Evolutionary conservation across 179 eudicot species (phyloP).

Genomic region (Nepenthes alata): DNA sequence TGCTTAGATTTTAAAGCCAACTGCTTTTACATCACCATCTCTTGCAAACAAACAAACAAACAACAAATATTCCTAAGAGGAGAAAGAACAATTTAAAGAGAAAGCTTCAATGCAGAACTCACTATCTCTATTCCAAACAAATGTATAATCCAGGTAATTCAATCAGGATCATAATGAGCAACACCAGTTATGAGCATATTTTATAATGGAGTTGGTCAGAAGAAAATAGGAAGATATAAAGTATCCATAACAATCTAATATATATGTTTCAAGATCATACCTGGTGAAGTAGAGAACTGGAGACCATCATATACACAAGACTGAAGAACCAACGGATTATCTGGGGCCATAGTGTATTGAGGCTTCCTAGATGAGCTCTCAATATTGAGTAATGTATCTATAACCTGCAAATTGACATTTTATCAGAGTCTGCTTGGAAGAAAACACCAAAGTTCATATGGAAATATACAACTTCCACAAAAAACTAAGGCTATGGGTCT

Average conservation of each 20-base stretch:
- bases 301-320: slow-evolving; percentile 76
- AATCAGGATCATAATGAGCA: too few relatives aligned
- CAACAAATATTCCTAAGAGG: too few relatives aligned
- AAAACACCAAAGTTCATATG: slow-evolving; percentile 2
- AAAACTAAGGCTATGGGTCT: not conserved
- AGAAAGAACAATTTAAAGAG: too few relatives aligned
- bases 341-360: slow-evolving; percentile 78
- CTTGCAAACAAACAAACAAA: too few relatives aligned
- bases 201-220: not conserved
- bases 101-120: too few relatives aligned
- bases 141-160: too few relatives aligned
- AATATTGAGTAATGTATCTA: slow-evolving; percentile 66
- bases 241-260: not conserved
- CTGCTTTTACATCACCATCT: too few relatives aligned
- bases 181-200: too few relatives aligned
- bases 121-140: too few relatives aligned
- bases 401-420: slow-evolving; percentile 33
- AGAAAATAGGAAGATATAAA: not conserved
- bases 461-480: not conserved
- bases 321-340: slow-evolving; percentile 75
- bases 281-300: slow-evolving; percentile 54
- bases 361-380: slow-evolving; percentile 69
- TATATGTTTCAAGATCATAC: slow-evolving; percentile 19
- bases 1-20: too few relatives aligned
- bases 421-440: not conserved